Percentiles rank a stretch among this genome's conserved stretches.
These are phyloP conservation scores for Proteromonas lacertae DNA, from an alignment of 352 stramenopile species.

Conservation along the genomic window DNA sequence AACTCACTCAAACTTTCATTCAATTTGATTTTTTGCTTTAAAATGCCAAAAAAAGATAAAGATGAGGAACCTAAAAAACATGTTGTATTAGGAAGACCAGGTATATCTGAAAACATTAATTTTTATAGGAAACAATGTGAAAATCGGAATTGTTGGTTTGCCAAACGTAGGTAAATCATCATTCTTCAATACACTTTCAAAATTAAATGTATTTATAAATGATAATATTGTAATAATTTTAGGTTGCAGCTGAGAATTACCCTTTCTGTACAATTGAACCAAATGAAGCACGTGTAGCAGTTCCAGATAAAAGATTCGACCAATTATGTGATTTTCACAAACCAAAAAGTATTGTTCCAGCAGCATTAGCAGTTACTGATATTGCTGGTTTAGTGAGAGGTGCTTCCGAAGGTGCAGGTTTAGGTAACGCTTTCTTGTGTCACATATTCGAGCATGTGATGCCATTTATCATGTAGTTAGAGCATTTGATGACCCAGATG, in stretches of 20 bases:
- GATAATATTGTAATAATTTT: slow-evolving; percentile 13
- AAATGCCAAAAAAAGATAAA: too few species aligned
- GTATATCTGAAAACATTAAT: too few species aligned
- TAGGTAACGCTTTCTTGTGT: slow-evolving; percentile 95
- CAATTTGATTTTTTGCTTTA: too few species aligned
- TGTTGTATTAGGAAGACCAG: too few species aligned
- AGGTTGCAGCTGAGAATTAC: slow-evolving; percentile 8
- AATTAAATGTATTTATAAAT: too few species aligned
- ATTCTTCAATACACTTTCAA: slow-evolving; percentile 66
- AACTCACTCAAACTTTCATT: too few species aligned
- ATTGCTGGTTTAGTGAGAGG: slow-evolving; percentile 89
- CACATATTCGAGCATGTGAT: slow-evolving; percentile 92
- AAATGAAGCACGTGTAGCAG: slow-evolving; percentile 74
- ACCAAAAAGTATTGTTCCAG: slow-evolving; percentile 62
- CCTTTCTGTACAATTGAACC: slow-evolving; percentile 72
- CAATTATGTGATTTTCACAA: slow-evolving; percentile 81
- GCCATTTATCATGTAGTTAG: slow-evolving; percentile 61
- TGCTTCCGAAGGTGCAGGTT: slow-evolving; percentile 73
- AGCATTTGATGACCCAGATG: slow-evolving; percentile 79
- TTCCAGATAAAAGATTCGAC: slow-evolving; percentile 92
- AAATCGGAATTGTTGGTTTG: slow-evolving; percentile 70
- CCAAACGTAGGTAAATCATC: slow-evolving; percentile 75
- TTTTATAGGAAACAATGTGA: too few species aligned
- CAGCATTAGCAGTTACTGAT: slow-evolving; percentile 89
- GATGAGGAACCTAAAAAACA: too few species aligned